Percentiles rank a stretch among this genome's conserved stretches.
phyloP scores from a whole-genome alignment of 768 basidiomycete genomes.

The Phaffia australis region DNA sequence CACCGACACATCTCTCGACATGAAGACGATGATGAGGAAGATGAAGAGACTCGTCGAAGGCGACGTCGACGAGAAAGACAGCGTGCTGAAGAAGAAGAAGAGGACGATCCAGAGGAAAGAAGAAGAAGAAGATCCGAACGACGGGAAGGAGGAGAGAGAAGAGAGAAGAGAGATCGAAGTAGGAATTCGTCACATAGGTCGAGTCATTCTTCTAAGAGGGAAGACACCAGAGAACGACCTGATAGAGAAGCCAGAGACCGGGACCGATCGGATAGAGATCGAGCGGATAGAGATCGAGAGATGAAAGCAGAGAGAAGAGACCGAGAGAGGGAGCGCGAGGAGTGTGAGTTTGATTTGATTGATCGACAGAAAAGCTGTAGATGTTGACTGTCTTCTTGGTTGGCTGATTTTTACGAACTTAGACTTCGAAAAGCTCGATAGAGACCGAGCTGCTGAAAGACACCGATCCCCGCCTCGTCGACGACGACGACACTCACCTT shows the following conservation, averaged over 20 bases:
- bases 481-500: slow-evolving; percentile 33
- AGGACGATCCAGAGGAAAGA: slow-evolving; percentile 25
- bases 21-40: slow-evolving; percentile 18
- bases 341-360: slow-evolving; percentile 1
- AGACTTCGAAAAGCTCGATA: not conserved
- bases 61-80: slow-evolving; percentile 58
- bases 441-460: too few relatives aligned
- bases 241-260: slow-evolving; percentile 6
- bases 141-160: slow-evolving; percentile 15
- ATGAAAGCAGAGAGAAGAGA: slow-evolving; percentile 25
- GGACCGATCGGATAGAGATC: not conserved
- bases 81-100: slow-evolving; percentile 34
- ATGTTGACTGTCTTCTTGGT: not conserved
- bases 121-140: slow-evolving; percentile 22
- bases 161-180: slow-evolving; percentile 14
- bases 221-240: slow-evolving; percentile 10
- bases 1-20: too few relatives aligned
- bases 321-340: slow-evolving; percentile 28
- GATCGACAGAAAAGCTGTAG: not conserved
- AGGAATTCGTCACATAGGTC: slow-evolving; percentile 9
- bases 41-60: slow-evolving; percentile 22
- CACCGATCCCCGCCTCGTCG: slow-evolving; percentile 20
- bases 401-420: not conserved
- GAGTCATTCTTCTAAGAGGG: slow-evolving; percentile 2
- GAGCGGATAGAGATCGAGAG: slow-evolving; percentile 10